Base-by-base conservation (phyloP, 106 monocot genomes). In the Dendrobium catenatum region DNA sequence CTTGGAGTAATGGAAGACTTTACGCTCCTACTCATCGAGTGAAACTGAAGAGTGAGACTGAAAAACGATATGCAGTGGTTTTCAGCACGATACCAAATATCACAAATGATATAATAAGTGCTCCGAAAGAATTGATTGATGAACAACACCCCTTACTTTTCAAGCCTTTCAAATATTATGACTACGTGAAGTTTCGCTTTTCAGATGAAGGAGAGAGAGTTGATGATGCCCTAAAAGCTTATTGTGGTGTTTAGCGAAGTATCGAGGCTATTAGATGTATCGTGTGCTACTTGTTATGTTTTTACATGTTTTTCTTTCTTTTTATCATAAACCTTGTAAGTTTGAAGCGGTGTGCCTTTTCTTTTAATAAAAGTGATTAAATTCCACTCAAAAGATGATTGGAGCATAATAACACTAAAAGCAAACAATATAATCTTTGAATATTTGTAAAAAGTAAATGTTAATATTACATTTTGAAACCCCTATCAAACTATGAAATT, bases 1-100 rank as follows among this genome's bases (percentile, higher is more conserved):
- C 85, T 51, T 85, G 85, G 85, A 81, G 43, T 22, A 85, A 85
- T 68, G 81, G 81, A 9, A 85, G 85, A 55, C 40, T 81, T 13
- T 5, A 55, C 0, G 68, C 85, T 8, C 41, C 81, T 26, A 3
- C 0, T 7, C 81, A 85, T 29, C 66, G 72, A 19, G 85, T 85
- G 6, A 41, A 26, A 9, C 40, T 78, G 24, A 29, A 78, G 5
- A 77, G 19, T 0, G 2, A 2, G 18, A 18, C 19, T 16, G 58
- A 58, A 55, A 55, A 55, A 55, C 17, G 85, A 55, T 81, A 77
- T 26, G 61, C 80, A 0, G 73, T 70, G 22, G 4, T 68, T 20
- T 81, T 70, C 11, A 9, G 6, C 15, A 18, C 46, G 1, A n/a
- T 24, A 1, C 77, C 81, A 3, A 72, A 22, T 8, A 68, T 67